phyloP scores from a whole-genome alignment of 2,329 filamentous ascomycete species.

The Cercospora citrullina region DNA sequence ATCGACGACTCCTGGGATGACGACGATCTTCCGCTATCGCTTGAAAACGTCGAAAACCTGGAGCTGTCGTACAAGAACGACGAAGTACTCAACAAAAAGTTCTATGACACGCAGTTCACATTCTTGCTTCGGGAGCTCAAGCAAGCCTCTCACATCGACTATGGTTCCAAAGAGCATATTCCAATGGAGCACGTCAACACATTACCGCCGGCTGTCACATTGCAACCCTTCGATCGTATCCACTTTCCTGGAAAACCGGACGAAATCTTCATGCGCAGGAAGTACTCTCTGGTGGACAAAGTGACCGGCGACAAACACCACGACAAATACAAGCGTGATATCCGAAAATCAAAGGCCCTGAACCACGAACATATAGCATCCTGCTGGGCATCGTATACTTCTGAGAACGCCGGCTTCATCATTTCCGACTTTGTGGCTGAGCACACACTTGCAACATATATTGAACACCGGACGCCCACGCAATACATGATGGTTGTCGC shows the following conservation, averaged over 20 bases:
- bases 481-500: slow-evolving; percentile 64
- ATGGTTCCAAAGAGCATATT: slow-evolving; percentile 66
- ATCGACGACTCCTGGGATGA: slow-evolving; percentile 78
- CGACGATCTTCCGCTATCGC: slow-evolving; percentile 67
- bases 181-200: slow-evolving; percentile 68
- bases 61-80: slow-evolving; percentile 61
- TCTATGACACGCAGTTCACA: slow-evolving; percentile 69
- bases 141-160: slow-evolving; percentile 62
- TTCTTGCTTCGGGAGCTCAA: slow-evolving; percentile 67
- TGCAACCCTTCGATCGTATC: slow-evolving; percentile 60
- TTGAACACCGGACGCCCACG: slow-evolving; percentile 60
- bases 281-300: slow-evolving; percentile 35
- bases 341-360: slow-evolving; percentile 59
- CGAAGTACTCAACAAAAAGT: slow-evolving; percentile 65
- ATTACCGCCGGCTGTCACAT: slow-evolving; percentile 50
- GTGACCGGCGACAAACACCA: slow-evolving; percentile 29
- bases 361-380: slow-evolving; percentile 70
- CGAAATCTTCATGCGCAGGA: slow-evolving; percentile 47
- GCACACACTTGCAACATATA: slow-evolving; percentile 65
- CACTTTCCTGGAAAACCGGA: slow-evolving; percentile 63
- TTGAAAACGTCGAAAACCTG: slow-evolving; percentile 65
- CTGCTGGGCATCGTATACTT: slow-evolving; percentile 69
- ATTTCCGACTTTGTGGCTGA: slow-evolving; percentile 68
- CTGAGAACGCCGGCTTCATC: slow-evolving; percentile 63
- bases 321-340: slow-evolving; percentile 60